A percentile compares a stretch with the other conserved stretches of the same genome.
Conservation (phyloP, 768 basidiomycete genomes). For the Rhizopogon roseolus region DNA sequence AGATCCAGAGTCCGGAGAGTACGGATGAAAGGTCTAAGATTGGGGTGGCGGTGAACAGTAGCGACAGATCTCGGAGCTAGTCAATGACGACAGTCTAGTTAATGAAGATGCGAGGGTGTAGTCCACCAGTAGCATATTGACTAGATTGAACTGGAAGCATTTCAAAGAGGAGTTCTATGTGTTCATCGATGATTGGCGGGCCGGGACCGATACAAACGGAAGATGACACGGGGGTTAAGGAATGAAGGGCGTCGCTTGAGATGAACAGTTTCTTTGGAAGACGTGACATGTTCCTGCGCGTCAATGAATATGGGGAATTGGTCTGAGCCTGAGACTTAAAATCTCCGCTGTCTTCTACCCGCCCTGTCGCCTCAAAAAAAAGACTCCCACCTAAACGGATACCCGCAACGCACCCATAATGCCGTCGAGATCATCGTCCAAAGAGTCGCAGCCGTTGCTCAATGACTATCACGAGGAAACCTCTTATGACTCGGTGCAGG, state of each 20-base stretch:
- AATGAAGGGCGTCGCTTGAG: slow-evolving; percentile 13
- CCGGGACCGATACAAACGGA: slow-evolving; percentile 25
- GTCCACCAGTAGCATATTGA: not conserved
- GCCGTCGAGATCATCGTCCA: slow-evolving; percentile 39
- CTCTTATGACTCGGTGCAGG: slow-evolving; percentile 42
- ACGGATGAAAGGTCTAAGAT: not conserved
- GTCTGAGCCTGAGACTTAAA: slow-evolving; percentile 5
- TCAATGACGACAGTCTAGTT: not conserved
- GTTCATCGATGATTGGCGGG: slow-evolving; percentile 14
- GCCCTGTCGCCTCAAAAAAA: not conserved
- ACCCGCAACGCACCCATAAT: slow-evolving; percentile 15
- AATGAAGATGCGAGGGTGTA: not conserved
- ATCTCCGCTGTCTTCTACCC: slow-evolving; percentile 1
- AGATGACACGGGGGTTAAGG: slow-evolving; percentile 19
- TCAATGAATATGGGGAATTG: not conserved
- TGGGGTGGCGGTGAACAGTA: not conserved
- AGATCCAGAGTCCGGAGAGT: slow-evolving; percentile 5
- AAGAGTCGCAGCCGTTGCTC: slow-evolving; percentile 58
- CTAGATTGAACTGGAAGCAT: no score
- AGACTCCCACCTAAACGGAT: slow-evolving; percentile 4
- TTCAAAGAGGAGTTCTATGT: not conserved
- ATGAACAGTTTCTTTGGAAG: slow-evolving; percentile 10
- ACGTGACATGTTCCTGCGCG: slow-evolving; percentile 11
- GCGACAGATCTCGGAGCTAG: not conserved
- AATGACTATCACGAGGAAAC: slow-evolving; percentile 32